Evolutionary conservation across 1,139 yeast genomes (phyloP).

Genomic region (Hemisphaericaspora subhashii): DNA sequence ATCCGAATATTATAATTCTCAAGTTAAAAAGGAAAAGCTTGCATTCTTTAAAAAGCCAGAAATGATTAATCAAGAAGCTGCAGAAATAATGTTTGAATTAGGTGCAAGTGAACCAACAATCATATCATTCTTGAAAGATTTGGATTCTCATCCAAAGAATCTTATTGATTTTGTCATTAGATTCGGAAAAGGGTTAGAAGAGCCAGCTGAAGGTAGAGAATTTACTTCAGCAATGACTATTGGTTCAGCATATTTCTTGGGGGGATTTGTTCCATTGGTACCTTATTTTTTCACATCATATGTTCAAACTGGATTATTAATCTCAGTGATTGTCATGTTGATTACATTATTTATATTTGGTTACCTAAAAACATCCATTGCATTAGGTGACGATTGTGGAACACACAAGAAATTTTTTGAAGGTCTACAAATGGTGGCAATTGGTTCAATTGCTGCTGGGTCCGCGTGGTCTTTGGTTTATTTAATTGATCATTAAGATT

Average conservation of each 20-base stretch:
- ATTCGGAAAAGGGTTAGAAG: conserved; percentile 74
- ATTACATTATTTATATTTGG: conserved; percentile 88
- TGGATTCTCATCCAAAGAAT: conserved; percentile 65
- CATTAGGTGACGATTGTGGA: conserved; percentile 79
- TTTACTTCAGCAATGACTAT: conserved; percentile 75
- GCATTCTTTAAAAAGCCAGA: conserved; percentile 68
- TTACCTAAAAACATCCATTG: conserved; percentile 75
- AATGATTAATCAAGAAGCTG: conserved; percentile 62
- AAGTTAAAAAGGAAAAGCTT: conserved; percentile 69
- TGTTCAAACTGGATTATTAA: conserved; percentile 74
- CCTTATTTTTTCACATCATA: conserved; percentile 75
- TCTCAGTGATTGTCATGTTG: conserved; percentile 79
- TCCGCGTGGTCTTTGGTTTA: conserved; percentile 94
- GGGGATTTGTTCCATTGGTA: conserved; percentile 77
- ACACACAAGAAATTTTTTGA: conserved; percentile 61
- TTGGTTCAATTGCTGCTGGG: conserved; percentile 95
- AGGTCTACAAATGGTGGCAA: conserved; percentile 88
- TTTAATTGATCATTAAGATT: conserved; percentile 51
- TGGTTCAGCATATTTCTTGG: conserved; percentile 72
- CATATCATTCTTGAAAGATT: conserved; percentile 63
- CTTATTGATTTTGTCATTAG: conserved; percentile 73
- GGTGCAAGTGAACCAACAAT: conserved; percentile 71
- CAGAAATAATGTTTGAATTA: conserved; percentile 67
- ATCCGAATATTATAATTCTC: conserved; percentile 65
- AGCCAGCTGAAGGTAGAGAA: conserved; percentile 79